These are phyloP conservation scores for Saccharomycopsis sp. DNA, from an alignment of 805 yeast genomes.

Conservation along the genomic window DNA sequence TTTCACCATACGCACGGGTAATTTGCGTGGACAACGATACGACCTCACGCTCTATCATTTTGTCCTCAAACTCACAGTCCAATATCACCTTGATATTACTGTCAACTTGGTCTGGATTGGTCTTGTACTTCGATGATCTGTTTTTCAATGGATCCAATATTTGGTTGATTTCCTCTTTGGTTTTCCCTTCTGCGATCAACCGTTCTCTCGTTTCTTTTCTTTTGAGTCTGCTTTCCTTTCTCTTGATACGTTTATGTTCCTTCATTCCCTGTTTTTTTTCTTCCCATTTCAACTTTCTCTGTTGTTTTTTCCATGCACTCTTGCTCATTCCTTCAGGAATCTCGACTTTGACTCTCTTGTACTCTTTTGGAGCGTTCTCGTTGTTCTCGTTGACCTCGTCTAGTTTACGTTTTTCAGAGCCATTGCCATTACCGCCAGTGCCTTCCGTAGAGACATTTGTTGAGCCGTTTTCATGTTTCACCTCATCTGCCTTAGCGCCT, in stretches of 20 bases:
- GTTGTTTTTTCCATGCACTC: constrained; percentile 71
- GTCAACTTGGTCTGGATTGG: constrained; percentile 37
- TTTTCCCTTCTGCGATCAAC: constrained; percentile 34
- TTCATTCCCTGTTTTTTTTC: constrained; percentile 57
- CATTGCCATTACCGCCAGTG: not conserved
- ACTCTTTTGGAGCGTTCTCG: not conserved
- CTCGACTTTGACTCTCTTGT: constrained; percentile 7
- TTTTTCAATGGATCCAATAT: constrained; percentile 24
- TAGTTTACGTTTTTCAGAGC: not conserved
- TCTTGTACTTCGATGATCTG: constrained; percentile 27
- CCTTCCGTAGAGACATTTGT: too few species aligned
- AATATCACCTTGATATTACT: constrained; percentile 54
- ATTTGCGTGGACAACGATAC: constrained; percentile 74
- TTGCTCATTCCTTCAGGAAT: constrained; percentile 87
- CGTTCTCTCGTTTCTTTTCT: constrained; percentile 34
- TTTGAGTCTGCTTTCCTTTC: constrained; percentile 37
- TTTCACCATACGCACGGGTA: constrained; percentile 74
- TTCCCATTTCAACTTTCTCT: constrained; percentile 53
- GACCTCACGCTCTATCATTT: constrained; percentile 71
- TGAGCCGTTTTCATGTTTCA: too few species aligned
- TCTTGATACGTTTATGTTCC: constrained; percentile 47
- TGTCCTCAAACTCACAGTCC: constrained; percentile 87
- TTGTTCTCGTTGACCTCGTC: not conserved
- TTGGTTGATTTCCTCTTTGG: constrained; percentile 27
- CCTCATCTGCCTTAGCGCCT: not conserved